Evolutionary conservation across 2,329 filamentous ascomycete species (phyloP), one percentile per base, ranked within the genome.

Genomic region (Akanthomyces lecanii): DNA sequence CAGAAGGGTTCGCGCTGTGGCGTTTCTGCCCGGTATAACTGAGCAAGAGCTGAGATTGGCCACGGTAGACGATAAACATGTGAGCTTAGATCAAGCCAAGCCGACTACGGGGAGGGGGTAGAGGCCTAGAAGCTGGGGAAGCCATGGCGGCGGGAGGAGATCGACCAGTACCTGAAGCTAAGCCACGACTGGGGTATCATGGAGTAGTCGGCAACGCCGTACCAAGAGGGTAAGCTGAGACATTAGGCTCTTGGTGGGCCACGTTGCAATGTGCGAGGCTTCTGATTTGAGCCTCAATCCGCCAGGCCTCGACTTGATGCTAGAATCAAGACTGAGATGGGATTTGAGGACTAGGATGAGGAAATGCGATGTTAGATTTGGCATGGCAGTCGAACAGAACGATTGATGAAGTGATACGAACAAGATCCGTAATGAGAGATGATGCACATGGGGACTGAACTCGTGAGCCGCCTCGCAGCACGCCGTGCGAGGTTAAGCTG

Each of bases 101-200:
- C 36, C 3, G 54, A 16, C 50, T 11, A 38, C 30, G n/a, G 36
- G 30, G 21, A 12, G 14, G 28, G n/a, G 30, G 1, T 30, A 28
- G 38, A 33, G 16, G 44, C 28, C 28, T 28, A 33, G 21, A 58
- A 58, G 55, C 55, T 50, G 55, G 42, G 55, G 55, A 48, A 56
- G 11, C 18, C 10, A 50, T 5, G n/a, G 25, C 18, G 25, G 44
- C 14, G 44, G 42, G 55, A 48, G 44, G 44, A 42, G 55, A 58
- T 58, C 55, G 55, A 33, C 28, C n/a, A 48, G 44, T 58, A 58
- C 45, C 42, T 58, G 55, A 50, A 25, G 55, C 55, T 58, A 58
- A 30, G 42, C 23, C 33, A 14, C 33, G 54, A 40, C 18, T 25
- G 42, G 54, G 54, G 54, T 33, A 18, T 23, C 28, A 38, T 38